phyloP scores from a whole-genome alignment of 345 rosid species.

The Atalantia buxifolia region DNA sequence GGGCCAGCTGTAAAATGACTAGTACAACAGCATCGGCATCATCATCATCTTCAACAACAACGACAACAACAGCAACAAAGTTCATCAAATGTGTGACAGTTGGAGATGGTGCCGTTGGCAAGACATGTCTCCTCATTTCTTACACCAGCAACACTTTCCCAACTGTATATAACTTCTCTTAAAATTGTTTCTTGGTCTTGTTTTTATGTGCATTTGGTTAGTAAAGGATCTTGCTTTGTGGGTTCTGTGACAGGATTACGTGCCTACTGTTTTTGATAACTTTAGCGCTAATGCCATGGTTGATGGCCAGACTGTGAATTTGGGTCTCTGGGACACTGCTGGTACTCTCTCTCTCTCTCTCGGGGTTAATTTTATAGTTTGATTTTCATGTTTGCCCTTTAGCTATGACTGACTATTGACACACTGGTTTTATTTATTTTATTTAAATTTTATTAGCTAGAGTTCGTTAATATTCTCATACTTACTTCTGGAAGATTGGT shows the following conservation, averaged over 20 bases:
- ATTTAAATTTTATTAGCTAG: conserved; percentile 3
- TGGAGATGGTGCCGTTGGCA: conserved; percentile 95
- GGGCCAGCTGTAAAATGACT: background rate
- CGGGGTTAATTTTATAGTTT: background rate
- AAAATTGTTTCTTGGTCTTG: background rate
- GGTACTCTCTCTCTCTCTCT: conserved; percentile 37
- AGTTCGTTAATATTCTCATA: background rate
- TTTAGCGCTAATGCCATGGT: conserved; percentile 92
- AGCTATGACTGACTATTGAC: background rate
- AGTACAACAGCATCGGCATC: conserved; percentile 4
- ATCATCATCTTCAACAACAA: conserved; percentile 6
- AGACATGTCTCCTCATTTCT: conserved; percentile 86
- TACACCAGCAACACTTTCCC: conserved; percentile 92
- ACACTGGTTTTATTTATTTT: conserved; percentile 3
- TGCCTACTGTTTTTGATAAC: conserved; percentile 84
- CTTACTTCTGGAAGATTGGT: background rate
- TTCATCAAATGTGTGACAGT: conserved; percentile 92
- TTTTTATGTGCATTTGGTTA: background rate
- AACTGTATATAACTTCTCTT: conserved; percentile 33
- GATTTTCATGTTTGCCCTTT: background rate
- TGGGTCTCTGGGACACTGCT: conserved; percentile 95
- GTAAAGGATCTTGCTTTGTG: background rate
- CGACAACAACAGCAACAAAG: conserved; percentile 45
- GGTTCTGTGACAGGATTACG: conserved; percentile 47
- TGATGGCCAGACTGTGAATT: conserved; percentile 77